Evolutionary conservation across 2,329 filamentous ascomycete species (phyloP).

Genomic region (Dissoconium aciculare): DNA sequence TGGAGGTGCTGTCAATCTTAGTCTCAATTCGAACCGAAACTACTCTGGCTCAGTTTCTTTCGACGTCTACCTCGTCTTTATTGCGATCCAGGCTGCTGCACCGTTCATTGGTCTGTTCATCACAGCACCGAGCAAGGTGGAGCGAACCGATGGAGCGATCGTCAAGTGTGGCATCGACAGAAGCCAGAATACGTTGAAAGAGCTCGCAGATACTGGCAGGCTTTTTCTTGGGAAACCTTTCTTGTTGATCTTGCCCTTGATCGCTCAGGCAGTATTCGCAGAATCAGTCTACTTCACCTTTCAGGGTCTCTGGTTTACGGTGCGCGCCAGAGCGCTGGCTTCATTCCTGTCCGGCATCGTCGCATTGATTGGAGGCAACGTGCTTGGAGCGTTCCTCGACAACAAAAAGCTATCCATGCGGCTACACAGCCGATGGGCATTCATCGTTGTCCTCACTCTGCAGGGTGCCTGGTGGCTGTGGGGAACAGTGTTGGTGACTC

Average conservation of each 20-base stretch:
- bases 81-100: slow-evolving; percentile 50
- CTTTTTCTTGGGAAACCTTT: slow-evolving; percentile 48
- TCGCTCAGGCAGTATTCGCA: slow-evolving; percentile 54
- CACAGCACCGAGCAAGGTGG: slow-evolving; percentile 45
- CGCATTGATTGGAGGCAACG: slow-evolving; percentile 49
- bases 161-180: slow-evolving; percentile 42
- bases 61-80: slow-evolving; percentile 54
- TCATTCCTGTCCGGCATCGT: slow-evolving; percentile 57
- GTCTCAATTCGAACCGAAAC: slow-evolving; percentile 44
- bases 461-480: slow-evolving; percentile 62
- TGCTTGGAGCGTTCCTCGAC: slow-evolving; percentile 52
- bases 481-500: slow-evolving; percentile 50
- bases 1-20: slow-evolving; percentile 57
- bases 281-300: slow-evolving; percentile 61
- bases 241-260: slow-evolving; percentile 50
- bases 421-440: slow-evolving; percentile 39
- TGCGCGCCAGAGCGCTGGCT: slow-evolving; percentile 52
- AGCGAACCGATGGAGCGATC: slow-evolving; percentile 48
- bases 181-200: slow-evolving; percentile 39
- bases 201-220: slow-evolving; percentile 44
- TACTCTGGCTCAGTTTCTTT: slow-evolving; percentile 53
- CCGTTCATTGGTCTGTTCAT: slow-evolving; percentile 51
- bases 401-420: slow-evolving; percentile 40
- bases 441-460: slow-evolving; percentile 38
- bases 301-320: slow-evolving; percentile 48